phyloP scores from a whole-genome alignment of 2,329 filamentous ascomycete species.

The Aspergillus aculeatinus region DNA sequence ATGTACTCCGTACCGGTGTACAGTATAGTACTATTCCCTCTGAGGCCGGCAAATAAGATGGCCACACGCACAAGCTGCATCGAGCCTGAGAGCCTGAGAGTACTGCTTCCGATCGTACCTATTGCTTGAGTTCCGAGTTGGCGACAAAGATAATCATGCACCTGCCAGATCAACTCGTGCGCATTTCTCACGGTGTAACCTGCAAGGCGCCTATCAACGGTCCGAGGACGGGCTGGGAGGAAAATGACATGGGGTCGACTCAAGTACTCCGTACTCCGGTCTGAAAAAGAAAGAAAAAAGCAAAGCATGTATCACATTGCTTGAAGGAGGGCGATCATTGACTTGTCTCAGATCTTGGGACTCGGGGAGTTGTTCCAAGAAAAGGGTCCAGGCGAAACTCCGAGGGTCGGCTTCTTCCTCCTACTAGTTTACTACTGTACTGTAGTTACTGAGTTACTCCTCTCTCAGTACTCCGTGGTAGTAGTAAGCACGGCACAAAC shows the following conservation, averaged over 20 bases:
- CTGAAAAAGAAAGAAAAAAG: neutral
- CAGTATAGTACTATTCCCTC: too few relatives aligned
- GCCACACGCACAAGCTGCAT: too few relatives aligned
- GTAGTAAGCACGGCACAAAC: constrained; percentile 6
- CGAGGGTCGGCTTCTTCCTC: neutral
- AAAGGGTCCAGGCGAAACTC: constrained; percentile 4
- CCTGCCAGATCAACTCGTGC: constrained; percentile 21
- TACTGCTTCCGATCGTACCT: neutral
- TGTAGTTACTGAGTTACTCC: too few relatives aligned
- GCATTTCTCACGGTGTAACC: constrained; percentile 16
- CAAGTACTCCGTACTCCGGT: neutral
- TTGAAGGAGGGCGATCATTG: neutral
- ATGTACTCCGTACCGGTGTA: neutral
- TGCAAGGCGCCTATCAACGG: constrained; percentile 15
- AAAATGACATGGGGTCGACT: neutral
- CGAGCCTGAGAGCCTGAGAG: neutral
- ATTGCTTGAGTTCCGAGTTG: neutral
- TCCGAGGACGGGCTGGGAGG: neutral
- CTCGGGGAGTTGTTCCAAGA: neutral
- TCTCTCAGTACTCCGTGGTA: neutral
- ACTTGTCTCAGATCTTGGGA: neutral
- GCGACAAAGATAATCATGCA: constrained; percentile 16
- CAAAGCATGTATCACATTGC: neutral
- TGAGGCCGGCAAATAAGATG: too few relatives aligned
- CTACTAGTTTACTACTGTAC: too few relatives aligned